Evolutionary conservation across 345 rosid species (phyloP).

Genomic region (Excoecaria agallocha): DNA sequence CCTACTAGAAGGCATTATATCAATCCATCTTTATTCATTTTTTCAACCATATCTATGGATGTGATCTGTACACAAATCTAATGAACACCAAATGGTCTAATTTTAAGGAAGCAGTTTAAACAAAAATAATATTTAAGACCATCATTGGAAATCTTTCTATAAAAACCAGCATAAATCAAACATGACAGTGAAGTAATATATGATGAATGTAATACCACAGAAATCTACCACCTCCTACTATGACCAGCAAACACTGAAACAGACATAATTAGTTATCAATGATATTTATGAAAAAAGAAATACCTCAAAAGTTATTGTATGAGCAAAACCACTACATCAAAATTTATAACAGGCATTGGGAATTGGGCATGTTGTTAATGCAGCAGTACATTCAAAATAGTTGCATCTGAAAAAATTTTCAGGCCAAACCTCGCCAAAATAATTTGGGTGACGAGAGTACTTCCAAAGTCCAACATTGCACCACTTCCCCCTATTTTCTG

Average conservation of each 20-base stretch:
- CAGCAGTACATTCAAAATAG: neutral
- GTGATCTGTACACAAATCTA: too few species aligned
- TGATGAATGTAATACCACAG: neutral
- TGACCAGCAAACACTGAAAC: neutral
- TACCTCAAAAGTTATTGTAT: neutral
- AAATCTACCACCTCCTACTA: neutral
- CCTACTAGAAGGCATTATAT: too few species aligned
- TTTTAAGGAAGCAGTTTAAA: too few species aligned
- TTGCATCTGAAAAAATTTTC: conserved; percentile 7
- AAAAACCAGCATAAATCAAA: too few species aligned
- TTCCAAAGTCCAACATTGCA: conserved; percentile 84
- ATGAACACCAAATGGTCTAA: too few species aligned
- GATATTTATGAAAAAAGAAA: neutral
- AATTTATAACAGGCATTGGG: neutral
- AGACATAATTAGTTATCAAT: neutral
- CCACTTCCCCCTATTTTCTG: conserved; percentile 82
- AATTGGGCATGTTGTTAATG: neutral
- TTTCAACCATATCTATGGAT: too few species aligned
- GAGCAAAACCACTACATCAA: neutral
- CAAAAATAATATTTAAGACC: too few species aligned
- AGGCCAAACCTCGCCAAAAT: conserved; percentile 80
- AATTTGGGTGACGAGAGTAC: conserved; percentile 86
- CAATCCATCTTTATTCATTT: too few species aligned
- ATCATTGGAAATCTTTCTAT: too few species aligned
- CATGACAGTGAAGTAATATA: neutral